Percentiles rank a stretch among this genome's conserved stretches.
phyloP scores from a whole-genome alignment of 495 filamentous ascomycete species.

The Xylaria bambusicola region DNA sequence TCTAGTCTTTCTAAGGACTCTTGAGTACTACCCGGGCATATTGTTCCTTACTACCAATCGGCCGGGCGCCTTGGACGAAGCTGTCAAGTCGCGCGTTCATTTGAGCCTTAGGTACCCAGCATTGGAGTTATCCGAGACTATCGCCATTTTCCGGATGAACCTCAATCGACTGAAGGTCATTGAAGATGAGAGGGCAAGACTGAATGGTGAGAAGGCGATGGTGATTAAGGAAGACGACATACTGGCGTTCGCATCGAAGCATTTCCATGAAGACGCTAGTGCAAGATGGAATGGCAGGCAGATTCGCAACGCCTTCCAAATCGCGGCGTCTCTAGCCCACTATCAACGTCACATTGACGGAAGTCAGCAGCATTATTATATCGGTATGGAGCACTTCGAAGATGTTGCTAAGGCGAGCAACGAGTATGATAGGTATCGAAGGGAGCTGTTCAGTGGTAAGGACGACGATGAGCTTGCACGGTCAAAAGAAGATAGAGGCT shows the following conservation, averaged over 20 bases:
- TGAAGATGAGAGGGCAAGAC: too few relatives aligned
- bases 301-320: constrained; percentile 59
- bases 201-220: too few relatives aligned
- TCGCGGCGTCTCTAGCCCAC: constrained; percentile 69
- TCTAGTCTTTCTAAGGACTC: background rate
- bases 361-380: too few relatives aligned
- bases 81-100: background rate
- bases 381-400: too few relatives aligned
- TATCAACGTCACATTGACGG: too few relatives aligned
- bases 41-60: background rate
- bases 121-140: background rate
- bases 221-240: background rate
- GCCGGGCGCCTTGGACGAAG: background rate
- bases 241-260: background rate
- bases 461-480: too few relatives aligned
- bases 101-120: background rate
- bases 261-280: background rate
- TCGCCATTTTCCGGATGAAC: background rate
- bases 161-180: background rate
- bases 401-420: too few relatives aligned
- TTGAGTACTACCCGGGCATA: background rate
- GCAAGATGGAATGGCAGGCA: constrained; percentile 54
- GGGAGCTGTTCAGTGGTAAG: background rate
- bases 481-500: too few relatives aligned
- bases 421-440: too few relatives aligned